Conservation (phyloP, 176 grass and related monocot genomes). For the Raddia distichophylla region DNA sequence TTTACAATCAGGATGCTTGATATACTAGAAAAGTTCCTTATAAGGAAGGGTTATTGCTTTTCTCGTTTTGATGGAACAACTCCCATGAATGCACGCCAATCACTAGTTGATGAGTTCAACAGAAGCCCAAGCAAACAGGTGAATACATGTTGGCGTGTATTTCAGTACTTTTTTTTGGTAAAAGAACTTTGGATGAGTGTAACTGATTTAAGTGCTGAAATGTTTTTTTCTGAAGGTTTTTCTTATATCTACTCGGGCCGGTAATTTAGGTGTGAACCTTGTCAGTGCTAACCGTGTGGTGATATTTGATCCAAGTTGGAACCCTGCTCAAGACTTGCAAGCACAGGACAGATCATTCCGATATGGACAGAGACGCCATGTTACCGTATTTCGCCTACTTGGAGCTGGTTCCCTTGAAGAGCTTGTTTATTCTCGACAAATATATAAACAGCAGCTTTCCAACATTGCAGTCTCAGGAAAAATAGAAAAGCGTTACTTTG, state of each 20-base stretch:
- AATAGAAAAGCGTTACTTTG: conserved; percentile 91
- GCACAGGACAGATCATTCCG: conserved; percentile 97
- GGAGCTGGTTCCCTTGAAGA: conserved; percentile 97
- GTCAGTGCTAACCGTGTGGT: conserved; percentile 96
- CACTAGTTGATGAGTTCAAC: conserved; percentile 92
- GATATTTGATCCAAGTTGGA: conserved; percentile 99
- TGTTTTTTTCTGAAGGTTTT: conserved; percentile 69
- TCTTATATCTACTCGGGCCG: conserved; percentile 94
- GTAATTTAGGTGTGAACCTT: conserved; percentile 92
- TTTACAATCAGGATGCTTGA: conserved; percentile 85
- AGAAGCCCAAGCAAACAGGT: conserved; percentile 97
- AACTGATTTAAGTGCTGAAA: conserved; percentile 13
- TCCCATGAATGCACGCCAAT: conserved; percentile 87
- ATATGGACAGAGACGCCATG: conserved; percentile 87
- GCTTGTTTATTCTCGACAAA: conserved; percentile 88
- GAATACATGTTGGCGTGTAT: conserved; percentile 27
- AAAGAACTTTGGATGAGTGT: conserved; percentile 23
- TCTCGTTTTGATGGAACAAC: conserved; percentile 96
- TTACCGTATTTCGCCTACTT: conserved; percentile 90
- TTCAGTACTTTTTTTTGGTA: conserved; percentile 10
- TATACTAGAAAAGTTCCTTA: conserved; percentile 97
- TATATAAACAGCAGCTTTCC: conserved; percentile 97
- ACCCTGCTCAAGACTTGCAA: conserved; percentile 97
- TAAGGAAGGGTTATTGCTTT: conserved; percentile 98
- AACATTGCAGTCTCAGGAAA: conserved; percentile 98